phyloP scores from a whole-genome alignment of 441 rosid genomes.

The Euphorbia celastroides region DNA sequence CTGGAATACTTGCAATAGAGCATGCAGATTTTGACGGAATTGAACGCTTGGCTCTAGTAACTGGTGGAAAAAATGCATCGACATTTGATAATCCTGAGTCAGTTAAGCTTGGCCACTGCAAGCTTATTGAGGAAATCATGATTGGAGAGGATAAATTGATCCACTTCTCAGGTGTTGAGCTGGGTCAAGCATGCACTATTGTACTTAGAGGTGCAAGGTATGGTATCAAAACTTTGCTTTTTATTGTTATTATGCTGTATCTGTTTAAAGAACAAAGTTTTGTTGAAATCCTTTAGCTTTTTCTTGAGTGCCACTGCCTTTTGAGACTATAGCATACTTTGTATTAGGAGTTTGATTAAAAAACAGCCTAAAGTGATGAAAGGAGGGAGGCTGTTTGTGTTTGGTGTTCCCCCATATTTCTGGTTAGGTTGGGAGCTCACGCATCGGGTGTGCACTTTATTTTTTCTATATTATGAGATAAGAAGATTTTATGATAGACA shows the following conservation, averaged over 20 bases:
- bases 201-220: constrained; percentile 96
- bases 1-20: constrained; percentile 94
- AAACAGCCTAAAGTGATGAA: not conserved
- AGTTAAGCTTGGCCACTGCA: constrained; percentile 94
- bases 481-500: not conserved
- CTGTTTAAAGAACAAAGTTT: too few species aligned
- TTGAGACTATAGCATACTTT: too few species aligned
- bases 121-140: constrained; percentile 96
- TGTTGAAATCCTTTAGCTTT: not conserved
- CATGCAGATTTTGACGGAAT: constrained; percentile 99
- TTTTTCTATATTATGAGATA: not conserved
- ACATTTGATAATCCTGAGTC: constrained; percentile 99
- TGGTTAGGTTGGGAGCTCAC: not conserved
- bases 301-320: not conserved
- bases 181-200: constrained; percentile 97
- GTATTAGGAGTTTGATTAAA: too few species aligned
- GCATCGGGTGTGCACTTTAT: not conserved
- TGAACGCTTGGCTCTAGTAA: constrained; percentile 88
- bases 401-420: not conserved
- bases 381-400: not conserved
- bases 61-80: constrained; percentile 96
- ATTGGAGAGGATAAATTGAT: constrained; percentile 97
- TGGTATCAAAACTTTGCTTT: not conserved
- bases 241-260: too few species aligned
- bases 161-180: constrained; percentile 89